These are phyloP conservation scores for Galerina sulciceps DNA, from an alignment of 768 basidiomycete genomes.

Conservation along the genomic window DNA sequence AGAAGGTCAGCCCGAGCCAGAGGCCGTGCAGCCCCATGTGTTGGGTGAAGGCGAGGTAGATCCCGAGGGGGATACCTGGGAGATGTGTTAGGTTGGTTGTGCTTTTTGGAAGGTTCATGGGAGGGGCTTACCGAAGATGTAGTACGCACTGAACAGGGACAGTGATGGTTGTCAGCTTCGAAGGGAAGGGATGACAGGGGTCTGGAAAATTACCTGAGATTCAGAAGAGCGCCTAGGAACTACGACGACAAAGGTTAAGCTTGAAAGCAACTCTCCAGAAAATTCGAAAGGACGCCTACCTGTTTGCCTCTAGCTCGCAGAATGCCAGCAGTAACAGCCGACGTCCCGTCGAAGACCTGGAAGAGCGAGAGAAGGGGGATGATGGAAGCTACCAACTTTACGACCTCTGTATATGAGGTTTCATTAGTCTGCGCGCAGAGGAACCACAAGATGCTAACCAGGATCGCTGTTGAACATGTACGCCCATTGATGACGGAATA, in stretches of 20 bases:
- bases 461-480: conserved; percentile 76
- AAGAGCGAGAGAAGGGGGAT: conserved; percentile 78
- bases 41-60: conserved; percentile 73
- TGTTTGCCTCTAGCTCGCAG: conserved; percentile 85
- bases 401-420: conserved; percentile 45
- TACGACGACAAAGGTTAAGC: conserved; percentile 24
- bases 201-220: conserved; percentile 56
- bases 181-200: neutral
- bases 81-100: neutral
- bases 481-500: conserved; percentile 70
- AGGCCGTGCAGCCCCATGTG: conserved; percentile 69
- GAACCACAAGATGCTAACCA: conserved; percentile 34
- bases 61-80: conserved; percentile 75
- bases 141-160: conserved; percentile 82
- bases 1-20: conserved; percentile 82
- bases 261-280: neutral
- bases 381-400: conserved; percentile 65
- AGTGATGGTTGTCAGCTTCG: neutral
- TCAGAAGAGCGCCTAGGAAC: conserved; percentile 78
- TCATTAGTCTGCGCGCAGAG: neutral
- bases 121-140: conserved; percentile 63
- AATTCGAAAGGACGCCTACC: conserved; percentile 30
- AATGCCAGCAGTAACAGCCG: conserved; percentile 73
- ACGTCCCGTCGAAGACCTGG: conserved; percentile 85
- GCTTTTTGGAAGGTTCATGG: neutral